Evolutionary conservation across 257 asterid genomes (phyloP), one percentile per base, ranked within the genome.

Genomic region (Scutellaria minor): DNA sequence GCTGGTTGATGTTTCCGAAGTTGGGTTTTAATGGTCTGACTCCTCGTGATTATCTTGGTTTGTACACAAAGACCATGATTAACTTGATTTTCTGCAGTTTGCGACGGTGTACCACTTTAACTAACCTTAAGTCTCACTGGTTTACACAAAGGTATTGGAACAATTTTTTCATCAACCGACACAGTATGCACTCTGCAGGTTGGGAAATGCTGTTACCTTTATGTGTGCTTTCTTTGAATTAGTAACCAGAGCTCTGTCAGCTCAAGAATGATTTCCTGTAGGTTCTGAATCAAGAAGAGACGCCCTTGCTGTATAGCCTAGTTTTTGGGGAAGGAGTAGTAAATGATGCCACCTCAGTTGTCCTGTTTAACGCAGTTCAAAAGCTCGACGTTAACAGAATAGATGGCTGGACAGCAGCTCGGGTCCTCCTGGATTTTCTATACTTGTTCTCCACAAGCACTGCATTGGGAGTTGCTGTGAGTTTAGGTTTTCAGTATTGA

Each of bases 301-400:
- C 97, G 66, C 98, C 98, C 22, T 75, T 94, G 69, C 83, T 94
- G 9, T 91, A 94, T 84, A 94, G 98, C 90, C 82, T 94, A 51
- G 97, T 94, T 64, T 94, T 94, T 42, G 98, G 98, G 57, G 98
- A 94, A 84, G 98, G 98, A 50, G 97, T 94, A 42, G 98, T 94
- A 46, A 94, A 94, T 75, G 98, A 94, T 82, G 98, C 98, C 35
- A 89, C 98, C 41, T 86, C 98, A 54, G 98, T 94, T 67, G 98
- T 94, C 42, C 89, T 94, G 46, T 94, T 91, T 82, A 89, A 94
- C 69, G 96, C 98, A 35, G 71, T 94, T 61, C 98, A 94, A 79
- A 89, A 91, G 95, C 82, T 91, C 48, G 92, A 94, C 70, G 89
- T 89, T 42, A 59, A 70, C 77, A 82, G 46, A 70, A 14, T 88